phyloP scores from a whole-genome alignment of 495 filamentous ascomycete genomes.

The Podospora conica region DNA sequence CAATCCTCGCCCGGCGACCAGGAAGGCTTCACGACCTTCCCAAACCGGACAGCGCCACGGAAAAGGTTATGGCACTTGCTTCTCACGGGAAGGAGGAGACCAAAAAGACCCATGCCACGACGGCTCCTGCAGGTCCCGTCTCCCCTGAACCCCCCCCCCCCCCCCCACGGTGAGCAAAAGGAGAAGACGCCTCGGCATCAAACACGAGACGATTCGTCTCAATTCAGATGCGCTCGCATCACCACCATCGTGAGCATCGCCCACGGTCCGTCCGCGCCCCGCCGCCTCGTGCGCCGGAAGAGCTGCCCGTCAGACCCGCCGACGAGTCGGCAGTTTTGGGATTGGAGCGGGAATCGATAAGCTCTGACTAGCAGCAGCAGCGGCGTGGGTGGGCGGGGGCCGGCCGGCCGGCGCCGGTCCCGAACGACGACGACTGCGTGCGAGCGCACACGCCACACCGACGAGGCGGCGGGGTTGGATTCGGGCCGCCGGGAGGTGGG shows the following conservation, averaged over 20 bases:
- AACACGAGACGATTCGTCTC: background rate
- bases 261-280: background rate
- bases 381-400: background rate
- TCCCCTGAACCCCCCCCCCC: background rate
- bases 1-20: background rate
- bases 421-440: too few relatives aligned
- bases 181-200: background rate
- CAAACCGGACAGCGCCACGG: background rate
- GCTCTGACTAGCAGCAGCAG: background rate
- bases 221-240: background rate
- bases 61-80: background rate
- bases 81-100: background rate
- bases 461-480: background rate
- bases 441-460: background rate
- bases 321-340: background rate
- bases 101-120: background rate
- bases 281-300: background rate
- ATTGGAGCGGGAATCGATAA: slow-evolving; percentile 1
- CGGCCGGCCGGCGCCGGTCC: background rate
- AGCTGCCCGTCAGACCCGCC: slow-evolving; percentile 2
- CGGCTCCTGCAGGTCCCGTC: background rate
- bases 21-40: background rate
- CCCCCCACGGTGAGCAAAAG: background rate
- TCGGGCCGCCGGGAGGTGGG: background rate
- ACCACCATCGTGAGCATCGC: background rate